Evolutionary conservation across 176 grass and related monocot species (phyloP).

Genomic region (Puccinellia tenuiflora): DNA sequence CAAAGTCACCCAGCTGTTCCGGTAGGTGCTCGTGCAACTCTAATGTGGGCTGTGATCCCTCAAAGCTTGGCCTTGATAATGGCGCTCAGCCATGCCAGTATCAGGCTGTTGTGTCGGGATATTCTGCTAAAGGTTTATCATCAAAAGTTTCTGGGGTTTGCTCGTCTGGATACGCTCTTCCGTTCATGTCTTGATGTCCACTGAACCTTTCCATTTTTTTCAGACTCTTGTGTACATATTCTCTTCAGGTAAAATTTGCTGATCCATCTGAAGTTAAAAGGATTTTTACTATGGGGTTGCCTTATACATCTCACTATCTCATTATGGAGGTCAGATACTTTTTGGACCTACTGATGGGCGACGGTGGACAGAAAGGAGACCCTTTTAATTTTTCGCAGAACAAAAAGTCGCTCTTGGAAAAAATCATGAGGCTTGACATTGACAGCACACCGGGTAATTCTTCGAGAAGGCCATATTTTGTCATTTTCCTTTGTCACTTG

Average conservation of each 20-base stretch:
- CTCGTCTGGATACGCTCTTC: not conserved
- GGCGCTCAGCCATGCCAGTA: slow-evolving; percentile 90
- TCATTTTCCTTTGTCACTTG: slow-evolving; percentile 14
- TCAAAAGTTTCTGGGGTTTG: slow-evolving; percentile 69
- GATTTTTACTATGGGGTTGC: slow-evolving; percentile 90
- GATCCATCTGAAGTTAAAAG: slow-evolving; percentile 71
- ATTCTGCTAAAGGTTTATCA: slow-evolving; percentile 66
- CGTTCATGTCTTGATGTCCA: not conserved
- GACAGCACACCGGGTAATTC: slow-evolving; percentile 57
- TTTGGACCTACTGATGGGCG: slow-evolving; percentile 88
- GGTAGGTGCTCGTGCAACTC: slow-evolving; percentile 89
- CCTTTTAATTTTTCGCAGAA: slow-evolving; percentile 94
- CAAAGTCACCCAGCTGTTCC: slow-evolving; percentile 46
- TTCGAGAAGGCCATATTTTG: not conserved
- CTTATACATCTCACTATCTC: slow-evolving; percentile 50
- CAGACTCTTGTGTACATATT: not conserved
- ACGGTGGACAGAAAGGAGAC: slow-evolving; percentile 84
- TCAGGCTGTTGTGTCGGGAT: slow-evolving; percentile 68
- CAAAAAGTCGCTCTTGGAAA: slow-evolving; percentile 78
- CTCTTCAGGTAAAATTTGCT: slow-evolving; percentile 49
- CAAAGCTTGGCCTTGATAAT: slow-evolving; percentile 55
- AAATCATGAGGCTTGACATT: slow-evolving; percentile 89
- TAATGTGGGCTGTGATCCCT: slow-evolving; percentile 73
- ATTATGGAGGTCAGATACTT: slow-evolving; percentile 79
- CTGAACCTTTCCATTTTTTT: not conserved